Conservation (phyloP, 306 rosid species). For the Trifolium fragiferum region DNA sequence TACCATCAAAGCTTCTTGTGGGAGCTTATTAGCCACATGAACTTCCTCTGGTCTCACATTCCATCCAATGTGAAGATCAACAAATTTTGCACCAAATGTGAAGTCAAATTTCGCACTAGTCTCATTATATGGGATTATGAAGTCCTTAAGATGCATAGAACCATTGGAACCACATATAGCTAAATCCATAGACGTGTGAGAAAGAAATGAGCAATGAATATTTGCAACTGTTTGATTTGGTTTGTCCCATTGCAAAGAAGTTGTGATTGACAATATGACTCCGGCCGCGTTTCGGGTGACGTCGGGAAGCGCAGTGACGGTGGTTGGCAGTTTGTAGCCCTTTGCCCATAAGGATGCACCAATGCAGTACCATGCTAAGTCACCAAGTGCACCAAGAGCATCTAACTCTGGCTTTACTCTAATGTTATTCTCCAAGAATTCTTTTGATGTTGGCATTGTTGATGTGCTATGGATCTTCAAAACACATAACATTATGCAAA, state of each 20-base stretch:
- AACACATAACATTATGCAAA: neutral
- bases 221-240: constrained; percentile 55
- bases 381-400: constrained; percentile 78
- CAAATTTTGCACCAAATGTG: constrained; percentile 61
- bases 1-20: constrained; percentile 84
- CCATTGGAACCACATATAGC: constrained; percentile 62
- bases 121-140: constrained; percentile 68
- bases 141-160: constrained; percentile 60
- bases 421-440: constrained; percentile 62
- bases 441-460: constrained; percentile 48
- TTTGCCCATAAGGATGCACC: constrained; percentile 79
- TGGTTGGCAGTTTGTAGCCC: constrained; percentile 60
- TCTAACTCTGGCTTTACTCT: constrained; percentile 73
- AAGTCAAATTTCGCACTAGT: constrained; percentile 58
- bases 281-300: constrained; percentile 53
- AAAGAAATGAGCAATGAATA: constrained; percentile 70
- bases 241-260: constrained; percentile 67
- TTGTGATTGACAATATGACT: constrained; percentile 64
- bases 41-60: constrained; percentile 60
- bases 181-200: constrained; percentile 72
- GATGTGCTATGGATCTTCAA: constrained; percentile 73
- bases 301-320: constrained; percentile 63
- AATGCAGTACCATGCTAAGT: constrained; percentile 79
- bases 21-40: constrained; percentile 54
- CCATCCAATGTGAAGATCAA: constrained; percentile 70